These are phyloP conservation scores for Kokia cookei DNA, from an alignment of 441 rosid genomes.

Conservation along the genomic window DNA sequence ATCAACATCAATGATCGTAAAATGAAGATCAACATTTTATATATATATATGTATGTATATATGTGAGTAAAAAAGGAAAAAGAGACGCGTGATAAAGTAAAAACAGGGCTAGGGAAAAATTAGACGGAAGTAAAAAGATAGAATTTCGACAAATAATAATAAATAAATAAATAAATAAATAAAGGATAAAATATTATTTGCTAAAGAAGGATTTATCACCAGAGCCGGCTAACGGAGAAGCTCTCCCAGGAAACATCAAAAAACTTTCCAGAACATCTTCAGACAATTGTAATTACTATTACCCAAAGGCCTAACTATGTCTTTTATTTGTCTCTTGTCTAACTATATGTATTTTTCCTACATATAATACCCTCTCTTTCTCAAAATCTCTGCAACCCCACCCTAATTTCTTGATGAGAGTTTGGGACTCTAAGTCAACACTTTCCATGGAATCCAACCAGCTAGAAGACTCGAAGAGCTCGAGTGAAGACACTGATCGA, in stretches of 20 bases:
- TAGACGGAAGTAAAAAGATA: conserved; percentile 22
- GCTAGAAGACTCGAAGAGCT: conserved; percentile 31
- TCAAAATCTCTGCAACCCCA: background rate
- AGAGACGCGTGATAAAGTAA: background rate
- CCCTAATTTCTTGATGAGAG: background rate
- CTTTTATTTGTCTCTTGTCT: conserved; percentile 25
- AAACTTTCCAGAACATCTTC: conserved; percentile 21
- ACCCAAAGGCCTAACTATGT: conserved; percentile 16
- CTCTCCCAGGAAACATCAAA: conserved; percentile 20
- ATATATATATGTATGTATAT: too few relatives aligned
- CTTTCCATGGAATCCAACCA: conserved; percentile 34
- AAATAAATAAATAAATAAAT: too few relatives aligned
- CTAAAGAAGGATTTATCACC: background rate
- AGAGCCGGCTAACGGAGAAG: conserved; percentile 30
- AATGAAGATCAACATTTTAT: background rate
- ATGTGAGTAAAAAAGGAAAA: background rate
- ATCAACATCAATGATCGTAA: too few relatives aligned
- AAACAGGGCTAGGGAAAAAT: background rate
- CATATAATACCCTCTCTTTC: background rate
- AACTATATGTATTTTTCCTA: background rate
- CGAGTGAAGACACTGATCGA: conserved; percentile 34
- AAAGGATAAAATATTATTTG: background rate
- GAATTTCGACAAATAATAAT: conserved; percentile 14
- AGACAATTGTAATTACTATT: background rate
- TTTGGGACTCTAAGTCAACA: background rate